A percentile compares a stretch with the other conserved stretches of the same genome.
Evolutionary conservation across 352 stramenopile genomes (phyloP).

Genomic region (Pythium chondricola): DNA sequence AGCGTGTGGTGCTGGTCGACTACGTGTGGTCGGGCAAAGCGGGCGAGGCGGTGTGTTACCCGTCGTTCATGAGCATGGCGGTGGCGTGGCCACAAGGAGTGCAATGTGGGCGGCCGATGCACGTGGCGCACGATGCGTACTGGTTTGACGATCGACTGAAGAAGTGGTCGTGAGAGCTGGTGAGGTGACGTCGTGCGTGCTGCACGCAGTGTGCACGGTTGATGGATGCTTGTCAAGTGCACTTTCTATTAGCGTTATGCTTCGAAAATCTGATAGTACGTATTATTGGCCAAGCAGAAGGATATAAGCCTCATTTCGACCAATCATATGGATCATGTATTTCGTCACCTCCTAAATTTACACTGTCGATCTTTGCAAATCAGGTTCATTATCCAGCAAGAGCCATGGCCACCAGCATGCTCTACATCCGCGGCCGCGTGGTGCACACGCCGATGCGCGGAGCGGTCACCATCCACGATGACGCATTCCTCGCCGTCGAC

Average conservation of each 20-base stretch:
- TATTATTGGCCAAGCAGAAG: background rate
- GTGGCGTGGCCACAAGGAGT: too few species aligned
- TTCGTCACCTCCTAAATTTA: background rate
- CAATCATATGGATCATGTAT: too few species aligned
- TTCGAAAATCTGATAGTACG: background rate
- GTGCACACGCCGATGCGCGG: conserved; percentile 37
- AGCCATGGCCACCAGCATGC: conserved; percentile 1
- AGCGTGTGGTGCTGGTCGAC: background rate
- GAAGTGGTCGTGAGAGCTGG: background rate
- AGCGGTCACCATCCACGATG: conserved; percentile 27
- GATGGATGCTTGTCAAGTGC: too few species aligned
- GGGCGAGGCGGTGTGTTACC: background rate
- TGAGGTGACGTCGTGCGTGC: background rate
- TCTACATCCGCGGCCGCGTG: conserved; percentile 36
- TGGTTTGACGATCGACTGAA: background rate
- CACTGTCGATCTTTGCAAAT: background rate
- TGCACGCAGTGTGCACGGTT: too few species aligned
- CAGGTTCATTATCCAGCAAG: background rate
- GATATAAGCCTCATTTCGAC: background rate
- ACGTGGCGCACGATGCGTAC: too few species aligned
- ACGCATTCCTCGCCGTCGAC: conserved; percentile 42
- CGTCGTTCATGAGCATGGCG: background rate
- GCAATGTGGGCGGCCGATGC: too few species aligned
- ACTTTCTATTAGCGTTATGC: too few species aligned
- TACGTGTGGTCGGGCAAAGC: background rate